Base-by-base conservation (phyloP, 805 yeast species). In the Sporopachydermia lactativora region DNA sequence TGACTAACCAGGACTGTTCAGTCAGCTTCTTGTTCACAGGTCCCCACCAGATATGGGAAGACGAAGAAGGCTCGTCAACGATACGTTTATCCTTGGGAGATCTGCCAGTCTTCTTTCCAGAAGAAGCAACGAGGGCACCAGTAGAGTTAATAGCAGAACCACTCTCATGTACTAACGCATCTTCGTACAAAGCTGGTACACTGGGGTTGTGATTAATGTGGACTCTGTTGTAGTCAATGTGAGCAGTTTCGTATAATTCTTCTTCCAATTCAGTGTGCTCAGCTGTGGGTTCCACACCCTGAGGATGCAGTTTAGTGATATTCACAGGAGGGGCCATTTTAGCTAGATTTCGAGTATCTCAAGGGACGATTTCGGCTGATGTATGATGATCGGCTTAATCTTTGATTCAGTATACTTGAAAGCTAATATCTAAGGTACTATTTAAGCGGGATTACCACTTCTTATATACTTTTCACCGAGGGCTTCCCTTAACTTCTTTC, bases 71-170 rank as follows among this genome's bases (percentile, higher is more conserved):
- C 68, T 92, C 97, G 54, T 88, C 96, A 47, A 89, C 96, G 60
- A 89, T 84, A 68, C 98, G 82, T 65, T 89, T 89, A 67, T 89
- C 98, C 69, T 82, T 83, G 60, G 98, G 98, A 28, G 96, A 89
- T 66, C 98, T 81, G 55, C 98, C 98, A 42, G 97, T 89, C 68
- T 89, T 89, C 50, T 75, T 68, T 57, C 98, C 98, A 15, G 96
- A 85, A 66, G 76, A 88, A 38, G 98, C 97, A 63, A 89, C 81
- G 50, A 89, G 71, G 38, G 97, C 96, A 59, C 98, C 98, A 37
- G 94, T 71, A 19, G 95, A 78, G 14, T 94, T 77, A 52, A 89
- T 81, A 43, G 94, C 86, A 36, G 96, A 88, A 44, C 94, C 88
- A 54, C 74, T 75, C 66, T 89, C 98, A 49, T 73, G 66, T 8